These are phyloP conservation scores for Nannizzia gypsea DNA, from an alignment of 2,329 filamentous ascomycete species.

Conservation along the genomic window DNA sequence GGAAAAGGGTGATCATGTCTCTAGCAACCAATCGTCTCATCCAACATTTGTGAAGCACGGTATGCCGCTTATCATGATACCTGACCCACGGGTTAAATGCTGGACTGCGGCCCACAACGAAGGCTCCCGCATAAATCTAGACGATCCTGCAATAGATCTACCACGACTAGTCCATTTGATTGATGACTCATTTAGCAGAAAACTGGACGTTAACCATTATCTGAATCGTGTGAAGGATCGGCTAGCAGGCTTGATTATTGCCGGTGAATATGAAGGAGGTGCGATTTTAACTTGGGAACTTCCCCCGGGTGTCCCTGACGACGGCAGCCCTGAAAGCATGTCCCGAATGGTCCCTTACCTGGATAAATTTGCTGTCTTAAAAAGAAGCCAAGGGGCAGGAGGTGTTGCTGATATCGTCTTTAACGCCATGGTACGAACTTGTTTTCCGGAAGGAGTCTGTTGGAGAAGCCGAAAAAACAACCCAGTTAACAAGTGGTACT, in stretches of 20 bases:
- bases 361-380: slow-evolving; percentile 93
- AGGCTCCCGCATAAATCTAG: slow-evolving; percentile 53
- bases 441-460: slow-evolving; percentile 78
- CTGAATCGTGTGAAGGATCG: slow-evolving; percentile 66
- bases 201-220: slow-evolving; percentile 74
- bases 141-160: slow-evolving; percentile 72
- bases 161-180: slow-evolving; percentile 74
- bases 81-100: slow-evolving; percentile 51
- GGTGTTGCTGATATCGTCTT: slow-evolving; percentile 95
- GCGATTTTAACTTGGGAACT: slow-evolving; percentile 91
- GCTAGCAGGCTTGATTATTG: slow-evolving; percentile 84
- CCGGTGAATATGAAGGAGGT: slow-evolving; percentile 90
- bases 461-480: slow-evolving; percentile 87
- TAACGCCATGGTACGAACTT: slow-evolving; percentile 82
- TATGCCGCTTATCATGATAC: slow-evolving; percentile 76
- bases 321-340: slow-evolving; percentile 40
- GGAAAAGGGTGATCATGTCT: slow-evolving; percentile 24
- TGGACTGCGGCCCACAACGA: slow-evolving; percentile 58
- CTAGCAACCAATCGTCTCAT: slow-evolving; percentile 34
- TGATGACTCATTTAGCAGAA: slow-evolving; percentile 81
- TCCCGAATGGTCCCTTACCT: slow-evolving; percentile 76
- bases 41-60: slow-evolving; percentile 84
- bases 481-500: slow-evolving; percentile 99
- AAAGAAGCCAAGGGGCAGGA: slow-evolving; percentile 73
- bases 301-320: slow-evolving; percentile 49